Evolutionary conservation across 2,329 filamentous ascomycete species (phyloP), one percentile per base, ranked within the genome.

Genomic region (Gliomastix tumulicola): DNA sequence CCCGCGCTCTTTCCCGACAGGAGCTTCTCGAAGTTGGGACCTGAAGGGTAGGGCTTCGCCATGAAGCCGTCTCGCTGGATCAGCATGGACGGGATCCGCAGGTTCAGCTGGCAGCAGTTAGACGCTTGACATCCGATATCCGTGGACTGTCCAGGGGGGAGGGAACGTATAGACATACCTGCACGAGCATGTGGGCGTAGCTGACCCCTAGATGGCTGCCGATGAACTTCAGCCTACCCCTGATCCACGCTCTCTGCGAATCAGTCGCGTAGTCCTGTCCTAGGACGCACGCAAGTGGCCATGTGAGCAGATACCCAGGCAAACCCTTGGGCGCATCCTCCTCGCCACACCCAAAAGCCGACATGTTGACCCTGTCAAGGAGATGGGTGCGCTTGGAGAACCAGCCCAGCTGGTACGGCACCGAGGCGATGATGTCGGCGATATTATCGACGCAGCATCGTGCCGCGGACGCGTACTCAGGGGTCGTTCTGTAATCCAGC

Each of bases 391-490:
- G 56, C 37, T 63, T 66, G 12, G 67, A 56, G 38, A 74, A 71
- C 74, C 75, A 79, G 28, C 76, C 76, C 3, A 82, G 62, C 48
- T 76, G 68, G 44, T 71, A 81, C 1, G 77, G 77, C n/a, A 79
- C 68, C 3, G 69, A 73, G 2, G 76, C 73, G 36, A 81, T 66
- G 25, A 81, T 70, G 44, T 80, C 76, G 4, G 67, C 65, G 43
- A 80, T 74, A 36, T 63, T 65, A 32, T 75, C 69, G 27, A 63
- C 62, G 35, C 67, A 76, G 3, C 63, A 63, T 25, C 69, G 57
- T 13, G 69, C 65, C 5, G 72, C 70, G 1, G 68, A 67, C 10
- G 73, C 73, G 44, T 80, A 81, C 51, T 80, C 74, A 15, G 74
- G 68, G 6, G 76, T 80, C 2, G 75, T 79, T 30, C 76, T 64